A percentile compares a stretch with the other conserved stretches of the same genome.
phyloP scores from a whole-genome alignment of 768 basidiomycete genomes.

The Suillus subluteus region DNA sequence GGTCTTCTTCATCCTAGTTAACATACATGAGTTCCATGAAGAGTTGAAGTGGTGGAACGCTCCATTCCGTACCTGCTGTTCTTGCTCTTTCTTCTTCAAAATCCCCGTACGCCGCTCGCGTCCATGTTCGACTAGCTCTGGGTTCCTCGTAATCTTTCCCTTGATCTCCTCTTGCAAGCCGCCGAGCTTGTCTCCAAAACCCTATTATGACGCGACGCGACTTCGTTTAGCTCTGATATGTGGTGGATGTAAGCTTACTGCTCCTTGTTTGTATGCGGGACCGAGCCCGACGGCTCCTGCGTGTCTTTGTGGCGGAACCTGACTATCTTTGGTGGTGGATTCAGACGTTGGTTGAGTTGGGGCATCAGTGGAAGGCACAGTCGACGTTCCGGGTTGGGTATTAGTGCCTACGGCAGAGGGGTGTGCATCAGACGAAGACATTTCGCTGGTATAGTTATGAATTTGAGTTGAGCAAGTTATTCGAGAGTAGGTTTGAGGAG shows the following conservation, averaged over 20 bases:
- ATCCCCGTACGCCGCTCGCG: constrained; percentile 43
- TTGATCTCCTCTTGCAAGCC: constrained; percentile 44
- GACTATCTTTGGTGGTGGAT: constrained; percentile 18
- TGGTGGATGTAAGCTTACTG: constrained; percentile 27
- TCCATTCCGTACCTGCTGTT: constrained; percentile 26
- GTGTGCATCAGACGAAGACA: constrained; percentile 19
- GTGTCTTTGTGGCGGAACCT: constrained; percentile 43
- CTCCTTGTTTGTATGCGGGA: constrained; percentile 35
- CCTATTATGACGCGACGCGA: constrained; percentile 18
- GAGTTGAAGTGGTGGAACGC: neutral
- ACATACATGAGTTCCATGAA: neutral
- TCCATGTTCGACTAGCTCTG: constrained; percentile 41
- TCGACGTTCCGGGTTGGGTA: constrained; percentile 8
- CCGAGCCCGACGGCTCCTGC: constrained; percentile 47
- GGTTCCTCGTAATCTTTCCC: constrained; percentile 42
- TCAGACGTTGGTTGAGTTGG: neutral
- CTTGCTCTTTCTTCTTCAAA: constrained; percentile 39
- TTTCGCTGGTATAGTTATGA: no score
- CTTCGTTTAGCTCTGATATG: neutral
- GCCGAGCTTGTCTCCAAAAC: constrained; percentile 37
- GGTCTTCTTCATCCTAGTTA: constrained; percentile 7
- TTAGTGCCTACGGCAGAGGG: constrained; percentile 23
- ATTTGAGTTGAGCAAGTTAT: no score
- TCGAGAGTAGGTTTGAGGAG: neutral
- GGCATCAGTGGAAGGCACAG: neutral